Evolutionary conservation across 768 basidiomycete species (phyloP), one percentile per base, ranked within the genome.

Genomic region (Mycena sanguinolenta): DNA sequence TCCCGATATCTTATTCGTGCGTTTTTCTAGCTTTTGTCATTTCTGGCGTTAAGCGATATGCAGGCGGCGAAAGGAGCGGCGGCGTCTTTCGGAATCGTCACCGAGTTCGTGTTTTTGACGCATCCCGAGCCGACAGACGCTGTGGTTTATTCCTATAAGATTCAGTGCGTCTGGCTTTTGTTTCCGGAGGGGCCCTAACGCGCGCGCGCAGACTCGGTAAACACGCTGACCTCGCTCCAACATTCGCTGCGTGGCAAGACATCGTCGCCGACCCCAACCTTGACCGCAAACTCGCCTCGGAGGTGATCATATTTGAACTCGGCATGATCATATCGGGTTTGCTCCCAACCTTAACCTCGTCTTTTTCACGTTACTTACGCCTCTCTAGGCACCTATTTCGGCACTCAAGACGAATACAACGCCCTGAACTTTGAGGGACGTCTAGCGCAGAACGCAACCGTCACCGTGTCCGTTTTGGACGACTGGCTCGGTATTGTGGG

Each of bases 81-180:
- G 2, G 76, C 80, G 6, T 76, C 75, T 4, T 81, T 75, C 52
- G 79, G 75, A n/a, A 77, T 82, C 72, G 67, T 79, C 39, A 79
- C 79, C 32, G 69, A 71, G 23, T 80, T 74, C 53, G 71, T 75
- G 58, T 52, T 80, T 27, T 38, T 74, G 32, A 80, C 80, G 2
- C 72, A 72, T 61, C 74, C 75, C 3, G 74, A 69, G 10, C 80
- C 81, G 0, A 27, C 74, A 7, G 70, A 16, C 38, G 69, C 72
- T 10, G 60, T 72, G 5, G 23, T 65, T 1, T 74, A 72, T 34
- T 68, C 70, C 4, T 72, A 60, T 34, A 57, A 61, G 27, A 52
- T 73, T 42, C 6, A 49, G 69, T 73, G 21, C 9, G 21, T 17
- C 21, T 21, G n/a, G 17, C 3, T 12, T n/a, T 54, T 0, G 13